These are phyloP conservation scores for Triangularia setosa DNA, from an alignment of 2,329 filamentous ascomycete species.

Conservation along the genomic window DNA sequence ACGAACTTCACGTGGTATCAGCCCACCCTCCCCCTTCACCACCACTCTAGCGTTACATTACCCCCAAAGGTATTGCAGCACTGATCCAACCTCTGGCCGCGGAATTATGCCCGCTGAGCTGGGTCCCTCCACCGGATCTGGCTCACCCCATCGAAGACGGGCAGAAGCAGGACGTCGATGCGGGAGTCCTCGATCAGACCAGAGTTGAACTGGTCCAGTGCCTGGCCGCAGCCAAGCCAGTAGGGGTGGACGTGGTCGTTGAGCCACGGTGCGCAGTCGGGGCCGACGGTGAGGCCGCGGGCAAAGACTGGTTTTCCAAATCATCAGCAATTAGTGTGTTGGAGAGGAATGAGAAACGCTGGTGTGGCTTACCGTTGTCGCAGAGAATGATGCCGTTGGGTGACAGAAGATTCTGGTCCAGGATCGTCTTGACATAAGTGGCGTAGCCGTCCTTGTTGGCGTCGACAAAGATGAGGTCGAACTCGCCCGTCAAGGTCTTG, in stretches of 20 bases:
- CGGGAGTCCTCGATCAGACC: neutral
- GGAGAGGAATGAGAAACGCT: neutral
- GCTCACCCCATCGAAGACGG: neutral
- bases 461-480: neutral
- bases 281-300: neutral
- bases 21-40: too few relatives aligned
- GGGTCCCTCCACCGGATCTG: neutral
- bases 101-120: too few relatives aligned
- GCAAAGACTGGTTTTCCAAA: neutral
- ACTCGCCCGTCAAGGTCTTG: neutral
- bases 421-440: neutral
- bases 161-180: neutral
- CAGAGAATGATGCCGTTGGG: neutral
- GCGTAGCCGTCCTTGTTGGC: neutral
- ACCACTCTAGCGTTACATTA: too few relatives aligned
- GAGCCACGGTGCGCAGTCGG: neutral
- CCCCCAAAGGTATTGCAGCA: too few relatives aligned
- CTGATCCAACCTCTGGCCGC: too few relatives aligned
- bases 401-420: neutral
- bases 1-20: too few relatives aligned
- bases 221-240: neutral
- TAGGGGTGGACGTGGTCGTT: neutral
- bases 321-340: neutral
- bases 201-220: neutral
- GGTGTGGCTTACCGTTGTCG: neutral